Evolutionary conservation across 176 grass and related monocot genomes (phyloP), one percentile per base, ranked within the genome.

Genomic region (Carex parvula): DNA sequence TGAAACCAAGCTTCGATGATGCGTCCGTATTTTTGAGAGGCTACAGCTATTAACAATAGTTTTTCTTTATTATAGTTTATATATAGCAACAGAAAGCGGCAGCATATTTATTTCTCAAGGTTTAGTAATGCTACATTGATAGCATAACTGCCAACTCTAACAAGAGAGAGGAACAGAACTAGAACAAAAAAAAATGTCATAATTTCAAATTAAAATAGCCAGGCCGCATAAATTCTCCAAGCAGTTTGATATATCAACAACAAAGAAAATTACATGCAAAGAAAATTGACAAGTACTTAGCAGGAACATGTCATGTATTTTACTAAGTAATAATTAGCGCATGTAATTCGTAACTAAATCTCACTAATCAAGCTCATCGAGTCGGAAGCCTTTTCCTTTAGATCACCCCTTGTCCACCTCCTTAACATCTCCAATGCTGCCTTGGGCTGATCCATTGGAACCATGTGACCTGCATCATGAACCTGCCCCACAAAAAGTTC

Each of bases 401-500:
- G 88, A 50, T 88, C 88, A 26, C 92, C 94, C 1, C 89, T 79
- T 5, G 57, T 94, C 94, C 92, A 97, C 69, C 90, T 84, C 90
- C 73, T 94, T 16, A 97, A 80, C 94, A 97, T 97, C 85, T 97
- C 94, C 64, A 97, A 60, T n/a, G 94, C 87, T 39, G 89, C 92
- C 73, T 94, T 92, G 0, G 94, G 94, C 83, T 97, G 94, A 91
- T 97, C 94, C 94, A 97, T 97, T 4, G 94, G 94, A 16, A 97
- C 94, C 94, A 97, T 97, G 88, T 97, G 94, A 8, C 92, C 94
- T 24, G 94, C 79, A 80, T 97, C 87, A 0, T 97, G 90, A 84
- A 97, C 89, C 94, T 97, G 84, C 14, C 12, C 21, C 68, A 16
- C 11, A 30, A 55, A 76, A 21, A 29, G 11, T 76, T 16, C 44